These are phyloP conservation scores for Incumbomyces delicatus DNA, from an alignment of 2,329 filamentous ascomycete species.

Conservation along the genomic window DNA sequence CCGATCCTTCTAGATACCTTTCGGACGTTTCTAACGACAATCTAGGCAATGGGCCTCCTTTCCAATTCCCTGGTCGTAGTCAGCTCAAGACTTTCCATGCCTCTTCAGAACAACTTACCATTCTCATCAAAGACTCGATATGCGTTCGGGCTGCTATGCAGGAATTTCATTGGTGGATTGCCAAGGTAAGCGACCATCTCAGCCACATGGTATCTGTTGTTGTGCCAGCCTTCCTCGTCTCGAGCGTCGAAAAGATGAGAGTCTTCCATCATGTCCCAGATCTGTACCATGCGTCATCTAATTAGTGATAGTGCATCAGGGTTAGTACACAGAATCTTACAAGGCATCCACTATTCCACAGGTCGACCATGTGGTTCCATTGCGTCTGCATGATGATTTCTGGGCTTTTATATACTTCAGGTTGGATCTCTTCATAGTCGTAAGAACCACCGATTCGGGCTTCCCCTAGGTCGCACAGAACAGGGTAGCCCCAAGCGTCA, in stretches of 20 bases:
- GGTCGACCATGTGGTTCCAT: slow-evolving; percentile 42
- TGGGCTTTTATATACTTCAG: slow-evolving; percentile 28
- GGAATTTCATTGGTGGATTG: neutral
- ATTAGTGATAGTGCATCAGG: neutral
- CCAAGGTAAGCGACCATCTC: neutral
- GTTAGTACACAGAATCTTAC: slow-evolving; percentile 21
- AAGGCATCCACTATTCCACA: slow-evolving; percentile 46
- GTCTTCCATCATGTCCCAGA: neutral
- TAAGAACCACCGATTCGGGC: slow-evolving; percentile 29
- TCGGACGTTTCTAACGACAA: slow-evolving; percentile 17
- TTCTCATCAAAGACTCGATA: neutral
- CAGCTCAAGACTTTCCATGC: neutral
- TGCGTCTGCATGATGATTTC: slow-evolving; percentile 39
- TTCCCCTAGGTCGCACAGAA: slow-evolving; percentile 44
- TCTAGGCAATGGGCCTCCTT: neutral
- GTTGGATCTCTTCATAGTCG: slow-evolving; percentile 22
- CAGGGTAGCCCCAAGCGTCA: slow-evolving; percentile 22
- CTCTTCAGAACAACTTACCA: neutral
- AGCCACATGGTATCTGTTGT: neutral
- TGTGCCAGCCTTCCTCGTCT: neutral
- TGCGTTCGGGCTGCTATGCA: neutral
- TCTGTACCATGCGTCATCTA: neutral
- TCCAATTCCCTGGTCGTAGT: neutral
- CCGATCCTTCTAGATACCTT: slow-evolving; percentile 12
- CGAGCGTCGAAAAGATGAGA: neutral